phyloP scores from a whole-genome alignment of 306 rosid species.

The Luffa acutangula region DNA sequence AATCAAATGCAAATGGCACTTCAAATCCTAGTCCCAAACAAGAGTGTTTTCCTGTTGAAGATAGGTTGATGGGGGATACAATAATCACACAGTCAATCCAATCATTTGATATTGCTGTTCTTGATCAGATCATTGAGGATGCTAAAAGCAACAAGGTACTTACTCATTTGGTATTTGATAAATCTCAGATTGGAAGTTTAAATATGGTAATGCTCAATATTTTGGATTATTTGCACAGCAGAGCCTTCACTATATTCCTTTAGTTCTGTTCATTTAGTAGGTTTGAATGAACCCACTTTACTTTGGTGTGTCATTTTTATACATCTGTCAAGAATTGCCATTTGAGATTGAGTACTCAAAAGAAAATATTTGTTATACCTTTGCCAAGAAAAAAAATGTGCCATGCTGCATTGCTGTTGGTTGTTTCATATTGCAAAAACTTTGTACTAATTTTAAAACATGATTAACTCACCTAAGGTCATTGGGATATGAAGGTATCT shows the following conservation, averaged over 20 bases:
- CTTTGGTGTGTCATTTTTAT: background rate
- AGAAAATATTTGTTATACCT: background rate
- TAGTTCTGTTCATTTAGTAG: background rate
- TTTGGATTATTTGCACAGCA: background rate
- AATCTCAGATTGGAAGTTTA: conserved; percentile 1
- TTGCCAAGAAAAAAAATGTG: background rate
- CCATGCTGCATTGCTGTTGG: background rate
- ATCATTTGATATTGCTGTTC: conserved; percentile 39
- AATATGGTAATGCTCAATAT: background rate
- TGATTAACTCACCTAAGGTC: background rate
- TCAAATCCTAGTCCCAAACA: conserved; percentile 12
- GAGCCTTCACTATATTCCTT: background rate
- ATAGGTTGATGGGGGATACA: conserved; percentile 18
- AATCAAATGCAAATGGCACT: conserved; percentile 17
- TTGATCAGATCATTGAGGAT: conserved; percentile 68
- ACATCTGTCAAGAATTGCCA: background rate
- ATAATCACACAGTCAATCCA: conserved; percentile 25
- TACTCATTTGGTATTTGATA: background rate
- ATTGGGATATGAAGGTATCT: background rate
- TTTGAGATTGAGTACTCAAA: background rate
- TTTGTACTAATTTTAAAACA: background rate
- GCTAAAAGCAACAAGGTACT: conserved; percentile 80
- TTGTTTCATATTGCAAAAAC: background rate
- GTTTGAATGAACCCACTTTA: background rate
- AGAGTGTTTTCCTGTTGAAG: conserved; percentile 18